These are phyloP conservation scores for Saturnispora sanitii DNA, from an alignment of 805 yeast genomes.

Conservation along the genomic window DNA sequence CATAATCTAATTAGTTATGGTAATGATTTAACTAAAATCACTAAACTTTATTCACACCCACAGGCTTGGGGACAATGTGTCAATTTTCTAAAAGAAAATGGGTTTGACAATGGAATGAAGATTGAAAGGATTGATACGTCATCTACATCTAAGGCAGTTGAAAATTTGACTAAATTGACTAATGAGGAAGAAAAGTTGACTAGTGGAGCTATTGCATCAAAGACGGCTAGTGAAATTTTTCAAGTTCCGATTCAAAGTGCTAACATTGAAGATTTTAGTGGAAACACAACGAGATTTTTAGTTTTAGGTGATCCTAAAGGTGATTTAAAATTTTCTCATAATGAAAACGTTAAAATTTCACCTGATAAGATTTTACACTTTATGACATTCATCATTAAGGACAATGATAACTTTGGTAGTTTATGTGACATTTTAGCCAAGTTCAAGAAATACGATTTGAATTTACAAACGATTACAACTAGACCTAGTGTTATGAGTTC, in stretches of 20 bases:
- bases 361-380: slow-evolving; percentile 35
- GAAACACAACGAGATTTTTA: slow-evolving; percentile 81
- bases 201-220: slow-evolving; percentile 66
- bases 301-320: slow-evolving; percentile 37
- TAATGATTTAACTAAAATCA: slow-evolving; percentile 35
- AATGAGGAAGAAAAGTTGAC: slow-evolving; percentile 27
- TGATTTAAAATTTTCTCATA: slow-evolving; percentile 10
- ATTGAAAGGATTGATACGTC: slow-evolving; percentile 50
- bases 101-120: slow-evolving; percentile 24
- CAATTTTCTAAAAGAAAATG: slow-evolving; percentile 37
- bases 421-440: slow-evolving; percentile 53
- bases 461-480: slow-evolving; percentile 63
- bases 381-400: slow-evolving; percentile 52
- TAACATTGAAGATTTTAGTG: slow-evolving; percentile 60
- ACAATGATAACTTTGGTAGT: slow-evolving; percentile 63
- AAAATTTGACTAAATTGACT: slow-evolving; percentile 38
- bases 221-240: slow-evolving; percentile 53
- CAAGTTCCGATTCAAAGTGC: slow-evolving; percentile 42
- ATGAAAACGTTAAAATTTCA: slow-evolving; percentile 3
- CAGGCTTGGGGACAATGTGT: slow-evolving; percentile 96
- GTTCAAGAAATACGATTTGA: slow-evolving; percentile 46
- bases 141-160: slow-evolving; percentile 84
- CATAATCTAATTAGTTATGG: slow-evolving; percentile 59
- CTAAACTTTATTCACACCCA: slow-evolving; percentile 77
- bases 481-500: slow-evolving; percentile 58